A percentile compares a stretch with the other conserved stretches of the same genome.
Evolutionary conservation across 2,329 filamentous ascomycete species (phyloP).

Genomic region (Colletotrichum somersetense): DNA sequence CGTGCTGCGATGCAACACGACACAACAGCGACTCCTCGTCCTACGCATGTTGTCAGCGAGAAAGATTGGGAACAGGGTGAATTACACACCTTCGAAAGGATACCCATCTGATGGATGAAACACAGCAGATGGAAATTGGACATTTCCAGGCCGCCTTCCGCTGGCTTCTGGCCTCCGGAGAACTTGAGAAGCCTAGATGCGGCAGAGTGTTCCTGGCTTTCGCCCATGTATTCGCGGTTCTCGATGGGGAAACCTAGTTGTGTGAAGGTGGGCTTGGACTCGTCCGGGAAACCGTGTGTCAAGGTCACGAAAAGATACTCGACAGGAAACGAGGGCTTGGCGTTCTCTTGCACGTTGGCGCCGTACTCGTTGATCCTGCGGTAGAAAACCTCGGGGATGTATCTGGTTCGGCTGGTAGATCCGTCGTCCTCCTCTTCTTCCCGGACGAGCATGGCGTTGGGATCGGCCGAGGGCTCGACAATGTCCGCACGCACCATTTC

Average conservation of each 20-base stretch:
- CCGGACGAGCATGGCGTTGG: slow-evolving; percentile 92
- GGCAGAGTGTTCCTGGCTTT: slow-evolving; percentile 82
- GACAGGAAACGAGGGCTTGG: slow-evolving; percentile 94
- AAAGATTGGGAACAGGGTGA: background rate
- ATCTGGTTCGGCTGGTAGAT: slow-evolving; percentile 77
- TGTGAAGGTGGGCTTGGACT: slow-evolving; percentile 81
- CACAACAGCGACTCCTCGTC: slow-evolving; percentile 90
- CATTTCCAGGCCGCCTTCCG: slow-evolving; percentile 74
- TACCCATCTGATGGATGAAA: slow-evolving; percentile 83
- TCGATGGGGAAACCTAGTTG: slow-evolving; percentile 86
- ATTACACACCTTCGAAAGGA: slow-evolving; percentile 82
- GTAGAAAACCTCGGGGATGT: slow-evolving; percentile 98
- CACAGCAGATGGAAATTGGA: slow-evolving; percentile 96
- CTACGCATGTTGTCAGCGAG: slow-evolving; percentile 60
- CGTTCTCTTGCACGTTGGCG: slow-evolving; percentile 95
- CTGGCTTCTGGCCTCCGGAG: slow-evolving; percentile 68
- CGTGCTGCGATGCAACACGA: slow-evolving; percentile 84
- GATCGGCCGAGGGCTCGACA: slow-evolving; percentile 93
- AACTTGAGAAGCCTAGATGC: slow-evolving; percentile 78
- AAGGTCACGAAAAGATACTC: slow-evolving; percentile 97
- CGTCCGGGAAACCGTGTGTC: slow-evolving; percentile 93
- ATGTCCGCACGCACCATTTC: slow-evolving; percentile 98
- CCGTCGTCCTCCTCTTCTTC: slow-evolving; percentile 88
- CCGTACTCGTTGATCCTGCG: slow-evolving; percentile 96
- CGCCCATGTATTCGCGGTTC: slow-evolving; percentile 88